Base-by-base conservation (phyloP, 1,139 yeast genomes). In the Kurtzmaniella quercitrusa region DNA sequence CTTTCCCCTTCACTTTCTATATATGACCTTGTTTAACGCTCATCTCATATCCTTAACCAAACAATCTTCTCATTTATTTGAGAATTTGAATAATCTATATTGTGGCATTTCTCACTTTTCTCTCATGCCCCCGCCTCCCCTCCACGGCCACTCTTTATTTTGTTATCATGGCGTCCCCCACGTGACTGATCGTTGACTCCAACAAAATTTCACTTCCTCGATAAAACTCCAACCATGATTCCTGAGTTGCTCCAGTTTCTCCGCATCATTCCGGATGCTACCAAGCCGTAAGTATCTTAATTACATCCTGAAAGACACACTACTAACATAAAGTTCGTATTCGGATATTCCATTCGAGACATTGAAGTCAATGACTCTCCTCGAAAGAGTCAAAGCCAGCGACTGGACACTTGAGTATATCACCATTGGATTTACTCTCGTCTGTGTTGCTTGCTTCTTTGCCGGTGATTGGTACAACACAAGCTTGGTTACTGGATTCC, bases 341-440 rank as follows among this genome's bases (percentile, higher is more conserved):
- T 47, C 60, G 41, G 54, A 68, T 28, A 64, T 71, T 51, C 60
- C 84, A 11, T 55, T 65, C 39, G 83, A 78, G 19, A 83, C 81
- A 51, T 71, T 81, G 47, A 63, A 64, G 38, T 66, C 60, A 4
- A 63, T 83, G 76, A 59, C 79, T 1, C 33, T 84, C 36, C 42
- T 65, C 38, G 69, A 80, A 51, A 76, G 93, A 58, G 49, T 82
- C 41, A 45, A 52, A 47, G 56, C 68, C 40, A 75, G 84, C 60
- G 80, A 86, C 60, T 93, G 97, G 96, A 71, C 71, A 39, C 74
- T 85, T 56, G 98, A 93, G 67, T 39, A 69, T 21, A 55, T 76
- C 48, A 78, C 88, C 20, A 35, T 84, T 21, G 73, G 66, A 7
- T 63, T 83, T 45, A 74, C 85, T 43, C 50, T 63, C 0, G 56